Evolutionary conservation across 306 rosid species (phyloP).

Genomic region (Acmispon strigosus): DNA sequence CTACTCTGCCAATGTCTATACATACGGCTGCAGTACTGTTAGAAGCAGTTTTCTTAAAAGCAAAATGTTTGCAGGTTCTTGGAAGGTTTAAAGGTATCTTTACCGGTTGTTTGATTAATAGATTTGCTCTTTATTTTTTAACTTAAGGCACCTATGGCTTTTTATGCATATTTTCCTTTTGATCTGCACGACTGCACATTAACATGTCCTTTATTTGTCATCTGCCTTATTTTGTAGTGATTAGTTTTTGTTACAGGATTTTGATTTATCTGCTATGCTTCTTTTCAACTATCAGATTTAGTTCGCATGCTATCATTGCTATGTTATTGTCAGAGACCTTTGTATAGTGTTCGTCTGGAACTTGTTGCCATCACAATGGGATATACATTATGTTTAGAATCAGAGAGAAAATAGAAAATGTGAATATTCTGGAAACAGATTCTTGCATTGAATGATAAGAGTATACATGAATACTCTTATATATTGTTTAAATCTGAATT

Average conservation of each 20-base stretch:
- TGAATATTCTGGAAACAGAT: no score
- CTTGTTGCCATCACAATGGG: neutral
- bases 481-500: no score
- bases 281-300: neutral
- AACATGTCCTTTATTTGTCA: neutral
- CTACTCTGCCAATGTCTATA: constrained; percentile 52
- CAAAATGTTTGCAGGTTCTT: constrained; percentile 72
- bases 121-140: constrained; percentile 9
- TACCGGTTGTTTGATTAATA: constrained; percentile 4
- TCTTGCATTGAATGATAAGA: no score
- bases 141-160: constrained; percentile 10
- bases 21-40: constrained; percentile 69
- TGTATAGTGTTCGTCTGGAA: neutral
- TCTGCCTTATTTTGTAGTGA: neutral
- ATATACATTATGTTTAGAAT: neutral
- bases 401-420: no score
- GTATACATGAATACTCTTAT: no score
- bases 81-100: constrained; percentile 72
- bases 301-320: neutral
- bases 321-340: neutral
- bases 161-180: neutral
- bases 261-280: neutral
- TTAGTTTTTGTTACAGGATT: neutral
- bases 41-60: constrained; percentile 73
- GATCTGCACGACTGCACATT: constrained; percentile 6